Base-by-base conservation (phyloP, 2,329 filamentous ascomycete species). In the Akanthomyces muscarius region DNA sequence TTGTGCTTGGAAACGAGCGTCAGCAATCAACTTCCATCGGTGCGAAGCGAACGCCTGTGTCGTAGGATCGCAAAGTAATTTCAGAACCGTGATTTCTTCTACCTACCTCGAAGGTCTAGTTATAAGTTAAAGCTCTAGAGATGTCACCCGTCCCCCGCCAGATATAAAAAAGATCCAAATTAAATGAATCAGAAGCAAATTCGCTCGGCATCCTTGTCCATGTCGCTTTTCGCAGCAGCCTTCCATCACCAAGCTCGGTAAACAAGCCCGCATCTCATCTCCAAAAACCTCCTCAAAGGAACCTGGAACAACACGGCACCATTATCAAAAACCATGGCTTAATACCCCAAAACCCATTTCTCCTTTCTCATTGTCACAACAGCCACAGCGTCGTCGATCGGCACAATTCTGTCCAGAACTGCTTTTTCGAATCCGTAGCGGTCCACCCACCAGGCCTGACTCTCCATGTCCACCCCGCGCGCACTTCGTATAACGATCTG, bases 1-100 rank as follows among this genome's bases (percentile, higher is more conserved):
- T 60, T 60, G 57, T 33, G 57, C 57, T 60, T 44, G 47, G 58
- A 54, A 61, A 61, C 58, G 50, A 61, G 58, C 50, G 14, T 45
- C 2, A 61, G 58, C 58, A 54, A 61, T 61, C 41, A 5, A 18
- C 36, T 5, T 28, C 25, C 16, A n/a, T 30, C 2, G 2, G 25
- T 1, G 45, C 30, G 6, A 54, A 42, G 8, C 6, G 13, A 23
- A 7, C 3, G 28, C 7, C 28, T n/a, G 48, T 18, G 14, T 23
- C 18, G 10, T 33, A 21, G 18, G 28, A 33, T 51, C 13, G 28
- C 30, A 18, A 14, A 21, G 18, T 23, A 23, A 14, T 36, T 2
- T 14, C 30, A 36, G 10, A 36, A 36, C 10, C 16, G 5, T 23
- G 11, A 13, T 4, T 51, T 30, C 25, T 1, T 21, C 4, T n/a